Base-by-base conservation (phyloP, 2,329 filamentous ascomycete genomes). In the Ascochyta clinopodiicola region DNA sequence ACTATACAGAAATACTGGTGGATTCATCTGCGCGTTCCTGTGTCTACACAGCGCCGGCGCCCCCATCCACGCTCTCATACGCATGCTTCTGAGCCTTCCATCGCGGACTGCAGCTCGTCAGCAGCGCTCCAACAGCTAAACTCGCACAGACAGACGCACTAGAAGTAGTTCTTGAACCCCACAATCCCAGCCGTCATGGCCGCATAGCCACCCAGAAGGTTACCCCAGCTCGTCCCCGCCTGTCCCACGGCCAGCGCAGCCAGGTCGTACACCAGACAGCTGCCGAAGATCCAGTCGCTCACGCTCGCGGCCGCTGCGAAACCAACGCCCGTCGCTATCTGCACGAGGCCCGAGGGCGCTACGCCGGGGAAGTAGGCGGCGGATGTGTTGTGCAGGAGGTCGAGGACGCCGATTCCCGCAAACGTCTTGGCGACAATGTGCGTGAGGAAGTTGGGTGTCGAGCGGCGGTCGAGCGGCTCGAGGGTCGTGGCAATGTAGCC, bases 271-370 rank as follows among this genome's bases (percentile, higher is more conserved):
- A 84, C 83, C 56, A 87, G 67, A 63, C 84, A 85, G 0, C 80
- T 82, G 0, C 84, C 84, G 45, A 86, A 82, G 47, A 86, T 85
- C 83, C 83, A 86, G 65, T 87, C 84, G 61, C 82, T 85, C 32
- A 70, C 62, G 9, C 77, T 77, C 2, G 80, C 81, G 15, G 79
- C 70, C 0, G 79, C 71, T 0, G 78, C 82, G 55, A 86, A 86
- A 0, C 81, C 83, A 0, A 85, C 62, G 0, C 80, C 83, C 0
- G 84, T 86, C 9, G 82, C 62, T 0, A 80, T 73, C 67, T 85
- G 84, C 44, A 86, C 75, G 0, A 75, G 55, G 2, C 71, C 73
- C 10, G 72, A 78, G 1, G 84, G 81, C 2, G 77, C 69, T 24
- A 80, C 71, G 44, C 80, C 78, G 31, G 80, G 76, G 68, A 80